Base-by-base conservation (phyloP, 2,329 filamentous ascomycete species). In the Aspergillus fischeri region DNA sequence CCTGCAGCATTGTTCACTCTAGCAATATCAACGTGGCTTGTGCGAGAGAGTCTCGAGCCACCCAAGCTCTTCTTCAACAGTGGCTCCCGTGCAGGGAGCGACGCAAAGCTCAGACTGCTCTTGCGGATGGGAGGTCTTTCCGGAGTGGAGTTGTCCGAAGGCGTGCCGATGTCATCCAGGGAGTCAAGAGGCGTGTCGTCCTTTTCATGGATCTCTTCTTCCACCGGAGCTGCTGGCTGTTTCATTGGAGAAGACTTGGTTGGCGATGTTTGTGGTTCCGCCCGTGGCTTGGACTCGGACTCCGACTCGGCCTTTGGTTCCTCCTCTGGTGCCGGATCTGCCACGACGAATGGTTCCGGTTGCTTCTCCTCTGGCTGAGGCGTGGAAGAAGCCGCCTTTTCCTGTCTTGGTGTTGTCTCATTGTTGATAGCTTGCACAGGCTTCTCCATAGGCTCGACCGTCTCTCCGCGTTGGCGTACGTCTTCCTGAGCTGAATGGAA, bases 21-120 rank as follows among this genome's bases (percentile, higher is more conserved):
- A 35, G 71, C 67, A 57, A 84, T 82, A 53, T 96, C 90, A 38
- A 92, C 72, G 63, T 96, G 88, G 67, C 91, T 96, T 6, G 86
- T 90, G 59, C 90, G 82, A 24, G 91, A 92, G 52, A 84, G 77
- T 51, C 90, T 82, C 21, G 83, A 81, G 48, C 82, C 73, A 17
- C 87, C 92, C 67, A 92, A 85, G 71, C 89, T 95, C 76, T 92
- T 93, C 72, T 95, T 95, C 17, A 84, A 86, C 53, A 97, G 79
- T 38, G 93, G 93, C 68, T 97, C 93, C 60, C 94, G 85, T 2
- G 93, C 92, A 29, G 94, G 94, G 11, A 99, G 80, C 20, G 94
- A 91, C 41, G 94, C 91, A 76, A 99, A 97, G 58, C 90, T 96
- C 59, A 99, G 82, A 71, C 93, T 97, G 75, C 92, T 96, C 80